Evolutionary conservation across 2,329 filamentous ascomycete species (phyloP), one percentile per base, ranked within the genome.

Genomic region (Aspergillus carbonarius): DNA sequence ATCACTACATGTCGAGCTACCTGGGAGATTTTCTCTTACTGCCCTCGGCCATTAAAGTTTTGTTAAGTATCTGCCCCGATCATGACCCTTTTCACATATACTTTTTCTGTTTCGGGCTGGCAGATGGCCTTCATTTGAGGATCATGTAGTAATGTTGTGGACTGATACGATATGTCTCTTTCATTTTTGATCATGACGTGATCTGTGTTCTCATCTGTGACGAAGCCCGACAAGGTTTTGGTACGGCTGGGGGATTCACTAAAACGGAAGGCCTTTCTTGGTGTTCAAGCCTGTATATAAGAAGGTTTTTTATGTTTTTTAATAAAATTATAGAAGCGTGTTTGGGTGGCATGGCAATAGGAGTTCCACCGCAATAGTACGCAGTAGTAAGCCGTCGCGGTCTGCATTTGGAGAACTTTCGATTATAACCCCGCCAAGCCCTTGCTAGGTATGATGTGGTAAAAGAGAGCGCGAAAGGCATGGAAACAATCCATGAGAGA

Each of bases 121-220:
- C 27, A 53, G 52, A 55, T 61, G 53, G 25, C 47, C 51, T 57
- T 17, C 27, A 49, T 58, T 48, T 27, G 57, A 53, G 56, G 66
- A 67, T 60, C 61, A 65, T 66, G 60, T 68, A 61, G 59, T 66
- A 61, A 65, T 66, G 57, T 53, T 58, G 55, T 55, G 62, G 59
- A 34, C 35, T 46, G 23, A 23, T 44, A 15, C 32, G 39, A 34
- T 10, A 18, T 27, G 30, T n/a, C n/a, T n/a, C 54, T 10, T 53
- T 40, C 30, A 40, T 32, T 25, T 17, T 27, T 40, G n/a, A 40
- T 49, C 34, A 27, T 40, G 37, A n/a, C 34, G 17, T 44, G 23
- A 30, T 44, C 25, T 17, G 27, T 54, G n/a, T 15, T 54, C 25
- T 46, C 17, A n/a, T 18, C 23, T 30, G 15, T 48, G 44, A n/a